Conservation (phyloP, 805 yeast species). For the Peterozyma toletana region DNA sequence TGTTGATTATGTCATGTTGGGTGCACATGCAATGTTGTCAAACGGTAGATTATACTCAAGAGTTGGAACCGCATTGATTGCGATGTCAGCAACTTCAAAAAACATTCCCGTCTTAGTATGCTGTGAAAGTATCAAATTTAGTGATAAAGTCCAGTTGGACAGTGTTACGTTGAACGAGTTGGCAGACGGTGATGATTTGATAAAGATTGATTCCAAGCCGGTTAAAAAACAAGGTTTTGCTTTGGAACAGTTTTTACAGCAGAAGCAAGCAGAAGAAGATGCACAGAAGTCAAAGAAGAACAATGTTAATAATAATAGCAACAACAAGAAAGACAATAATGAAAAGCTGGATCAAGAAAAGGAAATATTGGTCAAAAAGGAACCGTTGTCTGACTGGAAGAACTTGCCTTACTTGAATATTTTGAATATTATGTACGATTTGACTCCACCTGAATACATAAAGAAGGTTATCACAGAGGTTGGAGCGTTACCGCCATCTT, state of each 20-base stretch:
- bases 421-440: constrained; percentile 83
- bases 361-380: constrained; percentile 12
- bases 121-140: constrained; percentile 90
- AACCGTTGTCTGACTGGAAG: constrained; percentile 59
- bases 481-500: constrained; percentile 95
- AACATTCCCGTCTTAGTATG: constrained; percentile 93
- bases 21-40: constrained; percentile 96
- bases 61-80: constrained; percentile 90
- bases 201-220: constrained; percentile 41
- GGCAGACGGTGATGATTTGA: constrained; percentile 69
- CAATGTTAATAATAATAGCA: constrained; percentile 13
- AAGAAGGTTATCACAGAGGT: constrained; percentile 94
- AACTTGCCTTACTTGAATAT: constrained; percentile 56
- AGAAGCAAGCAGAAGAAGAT: constrained; percentile 26
- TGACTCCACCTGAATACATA: constrained; percentile 90
- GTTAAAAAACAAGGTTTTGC: constrained; percentile 57
- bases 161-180: constrained; percentile 92
- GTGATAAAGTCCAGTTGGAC: constrained; percentile 92
- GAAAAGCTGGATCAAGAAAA: constrained; percentile 17
- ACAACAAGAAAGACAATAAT: constrained; percentile 15
- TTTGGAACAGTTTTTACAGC: constrained; percentile 51
- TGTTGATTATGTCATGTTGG: constrained; percentile 86
- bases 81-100: constrained; percentile 82
- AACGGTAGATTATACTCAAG: constrained; percentile 90
- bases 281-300: constrained; percentile 21